These are phyloP conservation scores for Nicotiana tomentosiformis DNA, from an alignment of 257 asterid genomes.

Conservation along the genomic window DNA sequence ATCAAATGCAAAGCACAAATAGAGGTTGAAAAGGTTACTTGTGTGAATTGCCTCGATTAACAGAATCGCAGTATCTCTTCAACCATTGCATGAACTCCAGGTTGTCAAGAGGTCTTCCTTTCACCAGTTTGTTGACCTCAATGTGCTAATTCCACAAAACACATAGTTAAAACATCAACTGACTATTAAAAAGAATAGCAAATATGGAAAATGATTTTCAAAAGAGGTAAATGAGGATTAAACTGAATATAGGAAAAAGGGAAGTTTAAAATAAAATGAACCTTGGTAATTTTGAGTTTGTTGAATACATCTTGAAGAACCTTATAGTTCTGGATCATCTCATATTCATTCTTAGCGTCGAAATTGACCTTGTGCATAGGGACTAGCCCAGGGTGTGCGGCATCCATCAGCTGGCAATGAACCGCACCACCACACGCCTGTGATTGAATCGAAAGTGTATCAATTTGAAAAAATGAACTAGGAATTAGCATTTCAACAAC, in stretches of 20 bases:
- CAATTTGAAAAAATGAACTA: not conserved
- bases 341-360: constrained; percentile 82
- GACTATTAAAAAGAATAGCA: not conserved
- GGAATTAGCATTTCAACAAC: not conserved
- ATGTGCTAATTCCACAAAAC: constrained; percentile 43
- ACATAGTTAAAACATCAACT: not conserved
- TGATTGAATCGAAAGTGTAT: not conserved
- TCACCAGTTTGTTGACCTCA: constrained; percentile 81
- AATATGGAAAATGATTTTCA: not conserved
- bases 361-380: constrained; percentile 95
- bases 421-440: constrained; percentile 90
- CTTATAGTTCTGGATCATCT: constrained; percentile 86
- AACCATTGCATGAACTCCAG: constrained; percentile 96
- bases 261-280: not conserved
- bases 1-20: not conserved
- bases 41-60: constrained; percentile 45
- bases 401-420: constrained; percentile 91
- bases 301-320: constrained; percentile 88
- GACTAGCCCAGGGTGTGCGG: constrained; percentile 74
- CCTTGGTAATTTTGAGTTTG: constrained; percentile 84
- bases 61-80: constrained; percentile 75
- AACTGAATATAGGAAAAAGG: not conserved
- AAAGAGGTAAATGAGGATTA: not conserved
- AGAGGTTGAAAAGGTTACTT: constrained; percentile 24
- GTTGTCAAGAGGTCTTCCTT: constrained; percentile 87